Base-by-base conservation (phyloP, 345 rosid genomes). In the Populus nigra region DNA sequence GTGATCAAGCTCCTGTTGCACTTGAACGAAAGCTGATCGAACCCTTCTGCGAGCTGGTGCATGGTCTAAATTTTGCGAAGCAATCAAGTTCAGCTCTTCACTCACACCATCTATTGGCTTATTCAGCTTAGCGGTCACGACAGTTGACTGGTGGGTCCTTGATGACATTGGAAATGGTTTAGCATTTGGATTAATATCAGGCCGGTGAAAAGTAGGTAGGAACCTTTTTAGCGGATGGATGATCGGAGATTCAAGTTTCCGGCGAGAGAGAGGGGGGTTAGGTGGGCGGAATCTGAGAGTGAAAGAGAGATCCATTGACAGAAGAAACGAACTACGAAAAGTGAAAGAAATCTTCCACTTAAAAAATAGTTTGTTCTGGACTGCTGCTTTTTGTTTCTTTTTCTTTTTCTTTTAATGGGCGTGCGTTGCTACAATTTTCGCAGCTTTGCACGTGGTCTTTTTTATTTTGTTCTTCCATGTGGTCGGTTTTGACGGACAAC, bases 1-100 rank as follows among this genome's bases (percentile, higher is more conserved):
- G 79, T 95, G 99, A 84, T 93, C 99, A 69, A 95, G 93, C 81
- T 87, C 88, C 79, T 65, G 90, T 66, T 91, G 97, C 39, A 86
- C 87, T 65, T 88, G 84, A 61, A 27, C 7, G 71, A 95, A 95
- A 77, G 99, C 97, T 11, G 91, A 88, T 43, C 97, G 97, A 39
- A 88, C 91, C 69, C 67, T 72, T 65, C 99, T 82, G 59, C 99
- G 87, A 71, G 91, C 89, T 5, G 91, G 87, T 65, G 96, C 97
- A 74, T 89, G 85, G 81, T 91, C 98, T 82, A 95, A 86, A 77
- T 84, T 88, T 87, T 83, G 91, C 1, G 87, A 88, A 29, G 96
- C 91, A 53, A 91, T 87, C 76, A 73, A 82, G 45, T 93, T 93
- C 78, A 95, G 82, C 79, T 91, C 89, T 3, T 90, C 88, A 62